phyloP scores from a whole-genome alignment of 129 eudicot genomes.

The Calendula officinalis region DNA sequence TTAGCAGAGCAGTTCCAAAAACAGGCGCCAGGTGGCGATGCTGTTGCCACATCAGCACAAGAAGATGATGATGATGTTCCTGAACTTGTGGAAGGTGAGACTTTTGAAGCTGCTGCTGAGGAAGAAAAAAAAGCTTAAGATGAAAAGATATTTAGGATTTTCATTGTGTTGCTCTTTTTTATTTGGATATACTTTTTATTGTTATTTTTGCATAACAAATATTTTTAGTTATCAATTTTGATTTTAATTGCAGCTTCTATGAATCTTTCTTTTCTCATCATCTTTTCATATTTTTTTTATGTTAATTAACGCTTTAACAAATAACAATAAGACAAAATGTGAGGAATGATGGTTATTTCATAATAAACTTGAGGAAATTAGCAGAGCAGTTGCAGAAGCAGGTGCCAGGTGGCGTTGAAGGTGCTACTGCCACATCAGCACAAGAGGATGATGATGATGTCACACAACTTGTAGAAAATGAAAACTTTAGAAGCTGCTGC shows the following conservation, averaged over 20 bases:
- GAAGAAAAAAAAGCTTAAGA: conserved; percentile 24
- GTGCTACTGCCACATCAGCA: conserved; percentile 24
- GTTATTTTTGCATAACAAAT: too few species aligned
- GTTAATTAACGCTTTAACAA: too few species aligned
- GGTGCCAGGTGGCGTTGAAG: conserved; percentile 43
- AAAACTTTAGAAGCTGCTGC: conserved; percentile 78
- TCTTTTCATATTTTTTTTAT: too few species aligned
- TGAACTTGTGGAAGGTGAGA: conserved; percentile 65
- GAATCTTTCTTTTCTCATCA: too few species aligned
- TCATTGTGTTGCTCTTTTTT: too few species aligned
- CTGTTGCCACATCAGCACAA: conserved; percentile 25
- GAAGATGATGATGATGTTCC: conserved; percentile 76
- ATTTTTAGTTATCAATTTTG: too few species aligned
- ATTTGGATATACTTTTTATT: too few species aligned
- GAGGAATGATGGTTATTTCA: too few species aligned
- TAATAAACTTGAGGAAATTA: conserved; percentile 48
- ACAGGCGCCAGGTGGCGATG: conserved; percentile 44
- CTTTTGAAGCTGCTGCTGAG: conserved; percentile 71
- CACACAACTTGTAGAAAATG: conserved; percentile 65
- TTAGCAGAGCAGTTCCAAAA: conserved; percentile 69
- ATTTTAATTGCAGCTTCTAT: background rate
- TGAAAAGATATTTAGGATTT: too few species aligned
- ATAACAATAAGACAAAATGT: too few species aligned
- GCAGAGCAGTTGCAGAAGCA: conserved; percentile 72
- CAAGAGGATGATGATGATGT: conserved; percentile 67